These are phyloP conservation scores for Pezicula carpinea DNA, from an alignment of 2,329 filamentous ascomycete species.

Conservation along the genomic window DNA sequence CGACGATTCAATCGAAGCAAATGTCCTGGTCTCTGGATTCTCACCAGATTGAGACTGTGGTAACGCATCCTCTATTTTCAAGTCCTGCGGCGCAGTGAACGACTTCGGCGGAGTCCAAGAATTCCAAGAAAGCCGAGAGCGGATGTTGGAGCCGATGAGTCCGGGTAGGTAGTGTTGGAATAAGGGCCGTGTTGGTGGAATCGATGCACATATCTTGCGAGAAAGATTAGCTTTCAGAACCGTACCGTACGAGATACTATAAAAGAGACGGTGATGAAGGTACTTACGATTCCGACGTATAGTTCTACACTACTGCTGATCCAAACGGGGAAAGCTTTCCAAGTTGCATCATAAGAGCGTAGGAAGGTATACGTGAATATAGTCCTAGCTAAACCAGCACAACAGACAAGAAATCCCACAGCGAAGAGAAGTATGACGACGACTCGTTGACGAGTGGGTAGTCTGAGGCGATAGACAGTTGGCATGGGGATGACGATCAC, in stretches of 20 bases:
- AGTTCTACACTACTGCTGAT: constrained; percentile 34
- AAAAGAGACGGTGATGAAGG: background rate
- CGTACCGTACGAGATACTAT: background rate
- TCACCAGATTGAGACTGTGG: too few species aligned
- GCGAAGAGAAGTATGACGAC: constrained; percentile 43
- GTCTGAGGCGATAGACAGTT: constrained; percentile 37
- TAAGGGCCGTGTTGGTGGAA: constrained; percentile 41
- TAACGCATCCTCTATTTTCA: too few species aligned
- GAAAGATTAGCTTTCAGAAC: background rate
- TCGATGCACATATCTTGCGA: constrained; percentile 42
- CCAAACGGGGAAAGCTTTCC: constrained; percentile 30
- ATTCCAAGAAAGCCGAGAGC: too few species aligned
- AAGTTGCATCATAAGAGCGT: constrained; percentile 28
- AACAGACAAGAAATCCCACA: constrained; percentile 40
- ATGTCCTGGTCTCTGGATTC: too few species aligned
- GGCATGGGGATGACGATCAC: constrained; percentile 46
- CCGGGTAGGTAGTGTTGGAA: constrained; percentile 34
- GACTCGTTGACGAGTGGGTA: constrained; percentile 42
- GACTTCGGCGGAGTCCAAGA: too few species aligned
- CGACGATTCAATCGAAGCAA: too few species aligned
- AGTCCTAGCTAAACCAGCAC: constrained; percentile 32
- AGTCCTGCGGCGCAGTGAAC: too few species aligned
- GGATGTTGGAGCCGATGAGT: constrained; percentile 13
- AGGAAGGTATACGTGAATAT: constrained; percentile 28
- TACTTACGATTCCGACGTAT: constrained; percentile 36